phyloP scores from a whole-genome alignment of 768 basidiomycete species.

The Mycena filopes region DNA sequence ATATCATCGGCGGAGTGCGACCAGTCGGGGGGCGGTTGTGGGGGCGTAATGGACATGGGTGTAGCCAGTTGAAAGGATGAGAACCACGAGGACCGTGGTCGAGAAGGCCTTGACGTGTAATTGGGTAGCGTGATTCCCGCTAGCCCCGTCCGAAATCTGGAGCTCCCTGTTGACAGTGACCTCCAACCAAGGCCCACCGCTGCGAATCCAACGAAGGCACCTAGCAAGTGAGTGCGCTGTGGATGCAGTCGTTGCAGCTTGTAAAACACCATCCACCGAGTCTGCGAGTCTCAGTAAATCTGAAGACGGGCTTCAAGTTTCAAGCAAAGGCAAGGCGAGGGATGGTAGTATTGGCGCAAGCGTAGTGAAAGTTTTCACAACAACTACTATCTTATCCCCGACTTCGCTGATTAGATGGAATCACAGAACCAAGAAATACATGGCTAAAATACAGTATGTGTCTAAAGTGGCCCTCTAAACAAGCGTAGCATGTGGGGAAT shows the following conservation, averaged over 20 bases:
- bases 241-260: conserved; percentile 19
- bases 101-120: conserved; percentile 35
- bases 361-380: too few species aligned
- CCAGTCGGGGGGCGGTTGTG: conserved; percentile 76
- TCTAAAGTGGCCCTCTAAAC: too few species aligned
- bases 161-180: conserved; percentile 48
- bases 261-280: conserved; percentile 15
- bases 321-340: too few species aligned
- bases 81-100: conserved; percentile 44
- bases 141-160: conserved; percentile 48
- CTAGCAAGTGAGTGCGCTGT: conserved; percentile 34
- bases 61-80: conserved; percentile 41
- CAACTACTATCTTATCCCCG: background rate
- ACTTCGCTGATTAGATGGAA: too few species aligned
- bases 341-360: too few species aligned
- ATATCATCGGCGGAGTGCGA: conserved; percentile 73
- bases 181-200: conserved; percentile 46
- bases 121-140: conserved; percentile 28
- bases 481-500: background rate
- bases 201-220: conserved; percentile 52
- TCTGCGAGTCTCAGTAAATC: background rate
- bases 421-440: too few species aligned
- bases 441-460: too few species aligned
- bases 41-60: conserved; percentile 66
- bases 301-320: too few species aligned